A percentile compares a stretch with the other conserved stretches of the same genome.
phyloP scores from a whole-genome alignment of 441 rosid species.

The Pelargonium fulgidum region DNA sequence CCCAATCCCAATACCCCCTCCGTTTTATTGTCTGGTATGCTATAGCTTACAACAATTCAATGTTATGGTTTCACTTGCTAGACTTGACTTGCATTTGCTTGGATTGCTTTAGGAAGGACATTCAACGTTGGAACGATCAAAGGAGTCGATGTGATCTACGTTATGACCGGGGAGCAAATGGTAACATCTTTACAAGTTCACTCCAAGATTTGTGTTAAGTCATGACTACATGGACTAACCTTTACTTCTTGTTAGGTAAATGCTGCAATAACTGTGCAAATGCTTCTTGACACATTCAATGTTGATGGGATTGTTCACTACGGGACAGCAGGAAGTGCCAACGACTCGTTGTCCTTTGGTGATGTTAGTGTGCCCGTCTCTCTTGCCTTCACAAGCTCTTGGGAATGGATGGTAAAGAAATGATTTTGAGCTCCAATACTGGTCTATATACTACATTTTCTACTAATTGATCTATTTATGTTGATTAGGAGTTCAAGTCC shows the following conservation, averaged over 20 bases:
- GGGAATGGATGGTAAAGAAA: conserved; percentile 20
- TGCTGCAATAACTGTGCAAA: conserved; percentile 25
- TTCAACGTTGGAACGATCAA: conserved; percentile 29
- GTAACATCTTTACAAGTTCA: conserved; percentile 13
- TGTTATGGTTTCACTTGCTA: too few relatives aligned
- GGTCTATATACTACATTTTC: too few relatives aligned
- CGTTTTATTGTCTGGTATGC: conserved; percentile 24
- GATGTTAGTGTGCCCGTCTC: conserved; percentile 23
- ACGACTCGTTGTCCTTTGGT: conserved; percentile 20
- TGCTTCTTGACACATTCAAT: conserved; percentile 20
- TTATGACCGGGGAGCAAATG: conserved; percentile 34
- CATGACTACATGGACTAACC: not conserved
- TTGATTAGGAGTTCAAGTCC: conserved; percentile 23
- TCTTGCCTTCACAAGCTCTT: conserved; percentile 23
- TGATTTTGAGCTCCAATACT: not conserved
- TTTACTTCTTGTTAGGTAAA: conserved; percentile 18
- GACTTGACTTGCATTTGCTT: too few relatives aligned
- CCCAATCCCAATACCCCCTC: conserved; percentile 16
- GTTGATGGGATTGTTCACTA: conserved; percentile 25
- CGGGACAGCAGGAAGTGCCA: conserved; percentile 26
- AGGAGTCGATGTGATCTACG: conserved; percentile 25
- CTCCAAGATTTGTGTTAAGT: too few relatives aligned
- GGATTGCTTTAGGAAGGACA: conserved; percentile 22
- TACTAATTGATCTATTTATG: not conserved
- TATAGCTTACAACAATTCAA: too few relatives aligned